A percentile compares a stretch with the other conserved stretches of the same genome.
phyloP scores from a whole-genome alignment of 2,329 filamentous ascomycete species.

The Fusarium sp. region DNA sequence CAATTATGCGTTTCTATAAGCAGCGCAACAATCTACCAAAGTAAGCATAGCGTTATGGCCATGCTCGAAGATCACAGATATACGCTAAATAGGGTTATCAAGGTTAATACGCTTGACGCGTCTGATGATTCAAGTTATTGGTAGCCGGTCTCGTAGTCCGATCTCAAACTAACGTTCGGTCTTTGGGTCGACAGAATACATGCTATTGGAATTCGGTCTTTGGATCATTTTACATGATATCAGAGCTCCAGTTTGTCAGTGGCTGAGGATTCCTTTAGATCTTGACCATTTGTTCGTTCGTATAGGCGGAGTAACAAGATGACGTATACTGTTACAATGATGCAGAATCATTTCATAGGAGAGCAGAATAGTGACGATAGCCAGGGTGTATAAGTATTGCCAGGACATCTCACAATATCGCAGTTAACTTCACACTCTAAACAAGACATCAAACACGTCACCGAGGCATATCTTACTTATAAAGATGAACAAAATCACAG shows the following conservation, averaged over 20 bases:
- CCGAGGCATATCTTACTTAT: fast-evolving
- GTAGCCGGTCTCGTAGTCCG: too few species aligned
- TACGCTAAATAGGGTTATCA: too few species aligned
- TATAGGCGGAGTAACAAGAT: not conserved
- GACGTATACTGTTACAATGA: not conserved
- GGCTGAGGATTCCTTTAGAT: not conserved
- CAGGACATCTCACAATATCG: not conserved
- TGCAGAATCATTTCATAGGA: not conserved
- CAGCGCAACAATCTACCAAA: too few species aligned
- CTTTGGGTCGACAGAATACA: not conserved
- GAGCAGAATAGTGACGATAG: too few species aligned
- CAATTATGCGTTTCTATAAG: too few species aligned
- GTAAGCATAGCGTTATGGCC: too few species aligned
- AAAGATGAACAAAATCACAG: not conserved
- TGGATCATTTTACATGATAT: too few species aligned
- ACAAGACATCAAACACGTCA: not conserved
- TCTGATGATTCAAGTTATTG: too few species aligned
- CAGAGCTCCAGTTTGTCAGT: too few species aligned
- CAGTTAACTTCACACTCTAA: fast-evolving
- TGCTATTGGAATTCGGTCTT: too few species aligned
- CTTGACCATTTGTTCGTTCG: not conserved
- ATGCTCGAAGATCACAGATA: too few species aligned
- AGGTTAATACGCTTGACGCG: too few species aligned
- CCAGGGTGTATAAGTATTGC: not conserved
- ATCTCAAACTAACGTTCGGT: not conserved